Base-by-base conservation (phyloP, 129 eudicot species). In the Tagetes erecta region DNA sequence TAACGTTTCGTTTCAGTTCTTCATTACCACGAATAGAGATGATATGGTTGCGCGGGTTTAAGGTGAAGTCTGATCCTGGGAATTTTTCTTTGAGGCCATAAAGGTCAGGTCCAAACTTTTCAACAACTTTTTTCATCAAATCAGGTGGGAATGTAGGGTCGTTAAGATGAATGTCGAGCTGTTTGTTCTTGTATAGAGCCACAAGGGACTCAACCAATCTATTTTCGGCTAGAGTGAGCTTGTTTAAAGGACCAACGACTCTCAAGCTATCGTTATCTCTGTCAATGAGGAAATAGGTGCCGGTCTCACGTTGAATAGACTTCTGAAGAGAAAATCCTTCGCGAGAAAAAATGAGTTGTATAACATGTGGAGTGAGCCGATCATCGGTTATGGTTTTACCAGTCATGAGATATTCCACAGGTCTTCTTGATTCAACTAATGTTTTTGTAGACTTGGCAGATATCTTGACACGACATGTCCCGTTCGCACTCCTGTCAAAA, bases 371-470 rank as follows among this genome's bases (percentile, higher is more conserved):
- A 45, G 88, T 86, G n/a, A 95, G 88, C 55, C 67, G 86, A 10
- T 90, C 80, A 60, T 95, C 91, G 2, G 76, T 69, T 38, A 95
- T 65, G 52, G 83, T 73, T 56, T 56, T 95, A 64, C 99, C 99
- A 40, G 81, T 85, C 96, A 89, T 87, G 44, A 95, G 90, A 71
- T 78, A 73, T 79, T 91, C 96, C 46, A 95, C 73, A 41, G 99
- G 96, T 74, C 88, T 81, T 66, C 96, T 91, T 51, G 91, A 64
- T 67, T 95, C 99, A 20, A 93, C 97, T 78, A 94, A 89, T 9
- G 55, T 79, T 84, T 80, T 94, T 38, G 96, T 94, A 41, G 96
- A 97, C 64, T 72, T 81, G n/a, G 97, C 97, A 58, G 91, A 83
- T 70, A 94, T 91, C 70, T 79, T 94, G 47, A 90, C 93, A 36